Percentiles rank a stretch among this genome's conserved stretches.
Conservation (phyloP, 371 early-diverging fungal species). For the Mucor velutinosus region DNA sequence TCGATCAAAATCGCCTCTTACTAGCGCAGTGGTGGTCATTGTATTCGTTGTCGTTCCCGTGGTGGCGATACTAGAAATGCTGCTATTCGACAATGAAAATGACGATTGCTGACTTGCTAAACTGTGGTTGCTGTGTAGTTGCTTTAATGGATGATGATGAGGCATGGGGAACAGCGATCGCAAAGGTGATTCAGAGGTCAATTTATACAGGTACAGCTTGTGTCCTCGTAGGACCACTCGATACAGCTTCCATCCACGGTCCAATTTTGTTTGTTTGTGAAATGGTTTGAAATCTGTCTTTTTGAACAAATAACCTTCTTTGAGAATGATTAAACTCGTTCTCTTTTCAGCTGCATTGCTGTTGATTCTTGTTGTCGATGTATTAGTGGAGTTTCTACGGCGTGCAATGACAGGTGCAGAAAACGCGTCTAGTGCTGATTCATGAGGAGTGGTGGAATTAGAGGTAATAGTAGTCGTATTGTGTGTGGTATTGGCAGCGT, state of each 20-base stretch:
- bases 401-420: neutral
- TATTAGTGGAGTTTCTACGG: constrained; percentile 3
- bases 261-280: constrained; percentile 48
- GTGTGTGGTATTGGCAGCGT: neutral
- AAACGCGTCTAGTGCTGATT: neutral
- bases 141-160: constrained; percentile 17
- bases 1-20: constrained; percentile 25
- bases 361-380: neutral
- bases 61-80: constrained; percentile 20
- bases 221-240: constrained; percentile 77
- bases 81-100: constrained; percentile 38
- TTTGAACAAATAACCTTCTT: constrained; percentile 70
- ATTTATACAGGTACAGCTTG: constrained; percentile 80
- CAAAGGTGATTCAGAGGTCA: constrained; percentile 59
- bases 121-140: constrained; percentile 9
- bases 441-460: neutral
- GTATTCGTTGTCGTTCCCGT: neutral
- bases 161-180: constrained; percentile 53
- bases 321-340: constrained; percentile 38
- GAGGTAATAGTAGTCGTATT: neutral
- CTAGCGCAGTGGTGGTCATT: neutral
- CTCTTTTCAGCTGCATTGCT: constrained; percentile 22
- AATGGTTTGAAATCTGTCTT: constrained; percentile 64
- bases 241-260: constrained; percentile 84
- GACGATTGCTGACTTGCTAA: constrained; percentile 18